A percentile compares a stretch with the other conserved stretches of the same genome.
phyloP scores from a whole-genome alignment of 73 alveolate species.

The Paramecium octaurelia region DNA sequence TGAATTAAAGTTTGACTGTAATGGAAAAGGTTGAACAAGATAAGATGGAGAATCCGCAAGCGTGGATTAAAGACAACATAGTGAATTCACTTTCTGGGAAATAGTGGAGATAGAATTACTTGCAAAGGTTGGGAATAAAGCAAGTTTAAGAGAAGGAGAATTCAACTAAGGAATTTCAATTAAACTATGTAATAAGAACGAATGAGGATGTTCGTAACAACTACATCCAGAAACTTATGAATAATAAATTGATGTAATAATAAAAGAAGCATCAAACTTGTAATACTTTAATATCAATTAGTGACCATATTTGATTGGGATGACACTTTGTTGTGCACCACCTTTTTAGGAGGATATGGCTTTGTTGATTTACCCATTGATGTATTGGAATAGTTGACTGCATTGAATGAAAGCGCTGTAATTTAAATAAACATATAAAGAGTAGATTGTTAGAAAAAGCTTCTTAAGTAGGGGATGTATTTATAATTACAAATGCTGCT shows the following conservation, averaged over 20 bases:
- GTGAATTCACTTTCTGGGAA: background rate
- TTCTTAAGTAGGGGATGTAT: conserved; percentile 75
- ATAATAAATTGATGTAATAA: conserved; percentile 35
- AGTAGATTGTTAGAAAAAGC: conserved; percentile 52
- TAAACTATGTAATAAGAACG: background rate
- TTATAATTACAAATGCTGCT: conserved; percentile 98
- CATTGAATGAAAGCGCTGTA: conserved; percentile 61
- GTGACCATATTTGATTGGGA: conserved; percentile 99
- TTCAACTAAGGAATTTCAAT: background rate
- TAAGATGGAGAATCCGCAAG: conserved; percentile 16
- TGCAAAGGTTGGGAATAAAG: background rate
- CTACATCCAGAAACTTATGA: conserved; percentile 11
- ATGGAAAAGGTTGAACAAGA: background rate
- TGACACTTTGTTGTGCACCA: conserved; percentile 97
- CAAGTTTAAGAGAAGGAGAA: background rate
- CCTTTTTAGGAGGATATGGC: conserved; percentile 71
- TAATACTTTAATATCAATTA: background rate
- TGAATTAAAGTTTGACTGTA: background rate
- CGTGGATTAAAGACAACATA: conserved; percentile 12
- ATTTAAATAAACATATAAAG: background rate
- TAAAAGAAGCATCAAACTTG: conserved; percentile 49
- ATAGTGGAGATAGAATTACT: background rate
- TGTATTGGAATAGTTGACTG: conserved; percentile 26
- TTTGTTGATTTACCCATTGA: conserved; percentile 50
- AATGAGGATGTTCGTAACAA: conserved; percentile 37